Evolutionary conservation across 768 basidiomycete genomes (phyloP).

Genomic region (Mycena epipterygia): DNA sequence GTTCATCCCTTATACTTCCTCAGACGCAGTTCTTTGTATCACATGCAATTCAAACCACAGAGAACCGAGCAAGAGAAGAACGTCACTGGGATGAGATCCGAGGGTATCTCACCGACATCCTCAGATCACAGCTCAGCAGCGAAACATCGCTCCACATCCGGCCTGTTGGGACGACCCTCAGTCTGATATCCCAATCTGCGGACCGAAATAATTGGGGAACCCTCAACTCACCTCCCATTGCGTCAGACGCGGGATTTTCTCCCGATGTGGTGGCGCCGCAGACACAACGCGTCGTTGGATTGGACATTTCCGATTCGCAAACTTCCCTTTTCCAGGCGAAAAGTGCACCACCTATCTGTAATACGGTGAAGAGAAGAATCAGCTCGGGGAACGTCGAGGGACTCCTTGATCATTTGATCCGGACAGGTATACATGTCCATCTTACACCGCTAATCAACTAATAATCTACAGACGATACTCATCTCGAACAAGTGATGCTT

Average conservation of each 20-base stretch:
- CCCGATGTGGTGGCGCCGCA: not conserved
- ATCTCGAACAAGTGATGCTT: not conserved
- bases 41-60: not conserved
- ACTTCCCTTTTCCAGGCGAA: too few species aligned
- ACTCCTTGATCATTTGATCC: not conserved
- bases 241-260: not conserved
- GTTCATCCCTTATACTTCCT: not conserved
- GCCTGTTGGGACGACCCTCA: not conserved
- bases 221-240: not conserved
- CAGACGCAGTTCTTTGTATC: too few species aligned
- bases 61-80: constrained; percentile 1
- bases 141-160: not conserved
- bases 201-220: not conserved
- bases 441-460: too few species aligned
- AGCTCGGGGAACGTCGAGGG: too few species aligned
- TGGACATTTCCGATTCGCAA: not conserved
- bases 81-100: constrained; percentile 1
- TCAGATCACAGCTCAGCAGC: not conserved
- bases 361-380: not conserved
- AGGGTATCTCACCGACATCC: not conserved
- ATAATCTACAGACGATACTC: not conserved
- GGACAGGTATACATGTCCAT: not conserved
- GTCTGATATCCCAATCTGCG: not conserved
- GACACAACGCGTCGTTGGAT: not conserved
- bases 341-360: not conserved